Base-by-base conservation (phyloP, 257 asterid species). In the Petrea volubilis region DNA sequence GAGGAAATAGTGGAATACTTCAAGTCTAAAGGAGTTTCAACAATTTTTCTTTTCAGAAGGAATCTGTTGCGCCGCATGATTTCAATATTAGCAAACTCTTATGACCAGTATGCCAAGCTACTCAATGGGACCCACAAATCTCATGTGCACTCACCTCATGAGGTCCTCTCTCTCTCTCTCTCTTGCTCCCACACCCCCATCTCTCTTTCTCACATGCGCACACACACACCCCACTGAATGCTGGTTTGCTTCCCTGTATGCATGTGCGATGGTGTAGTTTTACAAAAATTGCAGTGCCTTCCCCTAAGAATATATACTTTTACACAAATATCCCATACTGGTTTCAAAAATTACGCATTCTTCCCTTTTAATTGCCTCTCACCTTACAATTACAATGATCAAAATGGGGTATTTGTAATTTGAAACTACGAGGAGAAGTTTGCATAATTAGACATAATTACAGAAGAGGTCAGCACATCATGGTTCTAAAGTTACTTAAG, bases 71-170 rank as follows among this genome's bases (percentile, higher is more conserved):
- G 99, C 52, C 81, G 97, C 38, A 85, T 88, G 96, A 71, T 94
- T 59, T 94, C 99, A 34, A 84, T 94, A 28, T 90, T 91, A 15
- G 96, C 97, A 53, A 94, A 94, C 80, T 86, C 97, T 25, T 91
- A 89, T 55, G 99, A 94, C 82, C 97, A 86, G 74, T 80, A 80
- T 66, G 88, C 96, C 68, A 94, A 89, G 84, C 82, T 75, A 58
- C 77, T 91, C n/a, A 94, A 94, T 47, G 99, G 99, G 79, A 94
- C 97, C 20, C 97, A 94, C 86, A 94, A 91, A 76, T 94, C 99
- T 29, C 99, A 94, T 47, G 96, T 89, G 64, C 99, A 94, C 81
- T 88, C 96, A 6, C 73, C 87, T 38, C 76, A 74, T 21, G 99
- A 91, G 97, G 98, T 94, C 51, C 65, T 25, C 69, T 62, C 77